Evolutionary conservation across 1,284 basidiomycete species (phyloP).

Genomic region (Phaffia rhodozyma): DNA sequence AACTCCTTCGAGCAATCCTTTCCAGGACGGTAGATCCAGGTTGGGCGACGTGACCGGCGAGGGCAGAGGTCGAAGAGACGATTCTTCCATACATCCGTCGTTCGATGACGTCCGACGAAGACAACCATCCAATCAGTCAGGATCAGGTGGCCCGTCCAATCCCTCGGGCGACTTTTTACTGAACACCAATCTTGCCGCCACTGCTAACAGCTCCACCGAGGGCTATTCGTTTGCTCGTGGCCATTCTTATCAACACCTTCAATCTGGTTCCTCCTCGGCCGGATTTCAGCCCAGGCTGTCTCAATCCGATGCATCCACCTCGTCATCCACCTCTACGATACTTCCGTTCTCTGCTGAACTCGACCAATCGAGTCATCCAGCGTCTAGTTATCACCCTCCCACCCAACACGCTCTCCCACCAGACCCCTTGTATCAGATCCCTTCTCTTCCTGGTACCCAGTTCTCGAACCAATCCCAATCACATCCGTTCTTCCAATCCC

Average conservation of each 20-base stretch:
- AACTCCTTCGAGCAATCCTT: no score
- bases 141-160: no score
- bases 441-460: background rate
- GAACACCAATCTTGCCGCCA: no score
- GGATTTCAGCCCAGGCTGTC: background rate
- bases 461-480: background rate
- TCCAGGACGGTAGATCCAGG: no score
- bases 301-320: background rate
- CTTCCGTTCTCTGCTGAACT: slow-evolving; percentile 11
- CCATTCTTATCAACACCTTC: background rate
- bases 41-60: no score
- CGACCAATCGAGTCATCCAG: slow-evolving; percentile 3
- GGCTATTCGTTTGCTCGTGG: background rate
- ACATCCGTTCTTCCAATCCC: slow-evolving; percentile 27
- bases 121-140: no score
- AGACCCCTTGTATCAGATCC: slow-evolving; percentile 14
- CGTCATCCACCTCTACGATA: background rate
- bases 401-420: slow-evolving; percentile 10
- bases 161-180: no score
- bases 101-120: no score
- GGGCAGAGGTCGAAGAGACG: no score
- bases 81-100: no score
- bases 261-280: slow-evolving; percentile 1
- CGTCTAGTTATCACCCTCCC: slow-evolving; percentile 9
- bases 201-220: background rate